Percentiles rank a stretch among this genome's conserved stretches.
phyloP scores from a whole-genome alignment of 1,284 basidiomycete genomes.

The Boletus putidus region DNA sequence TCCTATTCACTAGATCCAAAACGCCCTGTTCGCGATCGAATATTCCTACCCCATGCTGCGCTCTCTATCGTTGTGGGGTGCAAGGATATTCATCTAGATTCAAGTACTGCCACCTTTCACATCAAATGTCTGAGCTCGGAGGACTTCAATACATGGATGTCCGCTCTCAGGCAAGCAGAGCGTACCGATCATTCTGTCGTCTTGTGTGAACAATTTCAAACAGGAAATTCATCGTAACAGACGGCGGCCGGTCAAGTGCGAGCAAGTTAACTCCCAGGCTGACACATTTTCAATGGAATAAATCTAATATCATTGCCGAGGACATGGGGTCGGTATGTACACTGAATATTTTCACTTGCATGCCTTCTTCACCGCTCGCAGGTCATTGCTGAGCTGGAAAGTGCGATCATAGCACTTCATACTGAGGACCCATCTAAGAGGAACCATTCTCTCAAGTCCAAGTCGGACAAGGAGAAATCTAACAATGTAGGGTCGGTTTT shows the following conservation, averaged over 20 bases:
- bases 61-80: constrained; percentile 68
- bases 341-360: constrained; percentile 1
- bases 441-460: constrained; percentile 40
- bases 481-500: constrained; percentile 45
- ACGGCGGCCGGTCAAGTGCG: constrained; percentile 53
- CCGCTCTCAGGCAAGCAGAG: constrained; percentile 59
- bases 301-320: constrained; percentile 53
- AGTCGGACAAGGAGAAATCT: constrained; percentile 50
- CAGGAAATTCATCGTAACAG: constrained; percentile 58
- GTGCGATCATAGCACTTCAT: constrained; percentile 41
- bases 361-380: constrained; percentile 26
- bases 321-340: constrained; percentile 59
- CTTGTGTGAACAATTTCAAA: constrained; percentile 13
- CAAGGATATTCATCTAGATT: constrained; percentile 77
- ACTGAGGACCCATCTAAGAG: constrained; percentile 36
- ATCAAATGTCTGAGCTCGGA: constrained; percentile 68
- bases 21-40: constrained; percentile 67
- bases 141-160: constrained; percentile 76
- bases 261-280: constrained; percentile 40
- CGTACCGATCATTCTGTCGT: not conserved
- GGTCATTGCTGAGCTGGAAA: constrained; percentile 48
- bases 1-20: constrained; percentile 75
- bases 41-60: constrained; percentile 66
- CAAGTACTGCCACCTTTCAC: constrained; percentile 73
- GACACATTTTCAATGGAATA: constrained; percentile 46